Evolutionary conservation across 73 alveolate genomes (phyloP), one percentile per base, ranked within the genome.

Genomic region (Paramecium sonneborni): DNA sequence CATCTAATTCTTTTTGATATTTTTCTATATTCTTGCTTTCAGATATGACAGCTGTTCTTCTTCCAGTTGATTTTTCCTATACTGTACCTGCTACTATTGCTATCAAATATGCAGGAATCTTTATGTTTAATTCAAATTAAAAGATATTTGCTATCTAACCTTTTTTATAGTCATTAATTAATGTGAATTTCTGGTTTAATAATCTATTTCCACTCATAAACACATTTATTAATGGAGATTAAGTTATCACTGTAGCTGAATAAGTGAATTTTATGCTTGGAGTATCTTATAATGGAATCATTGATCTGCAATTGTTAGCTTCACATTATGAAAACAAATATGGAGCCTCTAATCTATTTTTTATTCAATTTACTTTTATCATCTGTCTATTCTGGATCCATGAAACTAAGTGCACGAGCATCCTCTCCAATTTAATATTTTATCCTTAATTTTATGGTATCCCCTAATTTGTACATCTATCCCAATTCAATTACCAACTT

Each of bases 231-330:
- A 72, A 85, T 18, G 92, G 85, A 18, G 74, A 32, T 1, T 92
- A 68, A 0, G 93, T 96, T 11, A 84, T 76, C 26, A 93, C 69
- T 5, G 38, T 20, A 44, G 97, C 97, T 6, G 96, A 69, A 85
- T 94, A 95, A 9, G 99, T 93, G 39, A 96, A 48, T 93, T 98
- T 98, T 8, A 98, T 95, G 11, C 98, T 86, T 9, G 99, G 99
- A 1, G 99, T 97, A 85, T 98, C 99, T 93, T 98, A 98, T 69
- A 96, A 92, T 8, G 99, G 99, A 55, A 98, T 93, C 55, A 98
- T 68, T 12, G 98, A 92, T 79, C 99, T 92, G 56, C 99, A 97
- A 55, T 90, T 95, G 55, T 96, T 98, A 52, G 99, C 95, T 85
- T 96, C 98, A 84, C 99, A 96, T 85, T 96, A 98, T 55, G 99